phyloP scores from a whole-genome alignment of 1,139 yeast species.

The Zygoascus hellenicus region DNA sequence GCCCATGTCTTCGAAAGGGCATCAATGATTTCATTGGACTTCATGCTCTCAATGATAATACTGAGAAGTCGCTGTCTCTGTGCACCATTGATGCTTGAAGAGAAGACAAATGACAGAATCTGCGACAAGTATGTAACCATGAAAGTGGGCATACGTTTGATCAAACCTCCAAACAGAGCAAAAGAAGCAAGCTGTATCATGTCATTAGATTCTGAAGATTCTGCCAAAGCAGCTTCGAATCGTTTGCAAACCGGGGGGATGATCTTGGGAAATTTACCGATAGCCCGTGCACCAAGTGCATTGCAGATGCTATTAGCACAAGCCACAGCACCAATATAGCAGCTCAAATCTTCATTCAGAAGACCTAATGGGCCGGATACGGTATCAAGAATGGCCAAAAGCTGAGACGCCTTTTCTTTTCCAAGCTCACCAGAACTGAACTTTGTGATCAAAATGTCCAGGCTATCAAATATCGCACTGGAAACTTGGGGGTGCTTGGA shows the following conservation, averaged over 20 bases:
- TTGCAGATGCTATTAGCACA: slow-evolving; percentile 65
- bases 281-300: slow-evolving; percentile 75
- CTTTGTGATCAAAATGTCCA: slow-evolving; percentile 22
- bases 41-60: slow-evolving; percentile 63
- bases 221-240: slow-evolving; percentile 38
- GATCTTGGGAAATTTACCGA: slow-evolving; percentile 79
- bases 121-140: slow-evolving; percentile 63
- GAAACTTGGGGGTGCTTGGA: slow-evolving; percentile 10
- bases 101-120: slow-evolving; percentile 52
- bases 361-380: slow-evolving; percentile 52
- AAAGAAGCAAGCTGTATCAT: slow-evolving; percentile 48
- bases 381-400: slow-evolving; percentile 44
- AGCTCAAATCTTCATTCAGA: slow-evolving; percentile 46
- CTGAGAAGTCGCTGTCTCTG: slow-evolving; percentile 63
- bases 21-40: slow-evolving; percentile 54
- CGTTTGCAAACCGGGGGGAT: slow-evolving; percentile 67
- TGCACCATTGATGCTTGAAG: slow-evolving; percentile 47
- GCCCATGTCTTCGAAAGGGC: slow-evolving; percentile 56
- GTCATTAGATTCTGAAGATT: slow-evolving; percentile 25
- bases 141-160: slow-evolving; percentile 84
- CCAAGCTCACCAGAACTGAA: slow-evolving; percentile 54
- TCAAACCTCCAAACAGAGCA: slow-evolving; percentile 64
- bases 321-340: slow-evolving; percentile 69
- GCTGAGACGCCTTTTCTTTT: slow-evolving; percentile 47
- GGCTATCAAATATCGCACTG: slow-evolving; percentile 32